phyloP scores from a whole-genome alignment of 2,329 filamentous ascomycete species.

The Capronia epimyces region DNA sequence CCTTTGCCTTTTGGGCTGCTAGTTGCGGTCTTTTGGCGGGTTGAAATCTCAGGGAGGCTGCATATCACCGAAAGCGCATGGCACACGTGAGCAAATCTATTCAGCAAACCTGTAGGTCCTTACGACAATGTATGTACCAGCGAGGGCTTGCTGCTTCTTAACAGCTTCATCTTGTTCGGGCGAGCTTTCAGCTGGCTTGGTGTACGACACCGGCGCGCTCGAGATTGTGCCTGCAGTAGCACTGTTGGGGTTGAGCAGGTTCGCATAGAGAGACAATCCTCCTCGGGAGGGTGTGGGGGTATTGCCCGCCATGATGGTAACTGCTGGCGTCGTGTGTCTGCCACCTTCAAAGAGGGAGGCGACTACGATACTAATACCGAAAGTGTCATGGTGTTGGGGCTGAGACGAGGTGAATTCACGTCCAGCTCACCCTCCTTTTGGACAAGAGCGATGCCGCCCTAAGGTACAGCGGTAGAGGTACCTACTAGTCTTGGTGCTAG shows the following conservation, averaged over 20 bases:
- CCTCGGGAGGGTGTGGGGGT: slow-evolving; percentile 18
- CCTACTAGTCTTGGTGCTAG: too few relatives aligned
- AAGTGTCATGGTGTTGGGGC: too few relatives aligned
- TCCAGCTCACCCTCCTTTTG: too few relatives aligned
- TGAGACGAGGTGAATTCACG: too few relatives aligned
- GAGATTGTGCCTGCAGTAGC: slow-evolving; percentile 61
- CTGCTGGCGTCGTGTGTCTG: neutral
- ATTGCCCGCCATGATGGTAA: slow-evolving; percentile 22
- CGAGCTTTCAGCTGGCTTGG: slow-evolving; percentile 48
- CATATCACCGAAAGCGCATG: slow-evolving; percentile 29
- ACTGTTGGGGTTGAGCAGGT: slow-evolving; percentile 60
- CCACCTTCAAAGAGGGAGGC: neutral
- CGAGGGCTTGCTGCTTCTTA: slow-evolving; percentile 60
- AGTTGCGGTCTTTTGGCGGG: slow-evolving; percentile 73
- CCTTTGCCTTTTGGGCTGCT: slow-evolving; percentile 54
- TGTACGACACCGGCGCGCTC: slow-evolving; percentile 68
- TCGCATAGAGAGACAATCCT: slow-evolving; percentile 67
- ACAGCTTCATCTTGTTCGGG: slow-evolving; percentile 47
- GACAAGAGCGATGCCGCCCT: too few relatives aligned
- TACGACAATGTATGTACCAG: slow-evolving; percentile 51
- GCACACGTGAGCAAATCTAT: slow-evolving; percentile 46
- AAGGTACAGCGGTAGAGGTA: too few relatives aligned
- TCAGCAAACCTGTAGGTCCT: slow-evolving; percentile 32
- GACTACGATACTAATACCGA: too few relatives aligned
- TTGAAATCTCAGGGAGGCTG: slow-evolving; percentile 73